These are phyloP conservation scores for Aspergillus vadensis DNA, from an alignment of 2,329 filamentous ascomycete genomes.

Conservation along the genomic window DNA sequence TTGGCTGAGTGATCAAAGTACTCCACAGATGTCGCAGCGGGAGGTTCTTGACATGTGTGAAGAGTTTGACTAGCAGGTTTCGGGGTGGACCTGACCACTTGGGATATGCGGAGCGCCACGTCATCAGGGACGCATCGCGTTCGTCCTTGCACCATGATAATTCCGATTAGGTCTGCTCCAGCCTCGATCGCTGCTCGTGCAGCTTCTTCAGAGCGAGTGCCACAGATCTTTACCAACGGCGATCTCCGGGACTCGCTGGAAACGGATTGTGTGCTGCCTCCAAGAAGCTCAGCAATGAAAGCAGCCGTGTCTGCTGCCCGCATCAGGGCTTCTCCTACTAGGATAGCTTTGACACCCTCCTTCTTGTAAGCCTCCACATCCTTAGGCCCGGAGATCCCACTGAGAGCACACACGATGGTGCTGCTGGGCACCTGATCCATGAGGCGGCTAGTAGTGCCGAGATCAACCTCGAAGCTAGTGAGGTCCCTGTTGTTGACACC, in stretches of 20 bases:
- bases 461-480: constrained; percentile 94
- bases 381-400: constrained; percentile 84
- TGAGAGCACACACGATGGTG: constrained; percentile 89
- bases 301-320: constrained; percentile 76
- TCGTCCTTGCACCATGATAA: constrained; percentile 81
- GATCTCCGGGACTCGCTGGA: constrained; percentile 28
- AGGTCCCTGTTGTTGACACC: constrained; percentile 98
- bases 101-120: constrained; percentile 76
- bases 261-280: constrained; percentile 45
- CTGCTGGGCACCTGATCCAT: constrained; percentile 82
- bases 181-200: constrained; percentile 79
- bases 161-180: constrained; percentile 88
- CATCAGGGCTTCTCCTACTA: constrained; percentile 97
- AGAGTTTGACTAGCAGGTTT: constrained; percentile 26
- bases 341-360: constrained; percentile 86
- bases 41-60: constrained; percentile 20
- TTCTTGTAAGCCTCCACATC: constrained; percentile 86
- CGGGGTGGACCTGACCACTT: constrained; percentile 64
- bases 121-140: constrained; percentile 79
- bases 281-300: constrained; percentile 84
- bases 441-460: constrained; percentile 85
- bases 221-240: constrained; percentile 90
- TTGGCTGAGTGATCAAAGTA: constrained; percentile 67
- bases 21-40: constrained; percentile 50
- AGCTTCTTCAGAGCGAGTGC: constrained; percentile 79